Base-by-base conservation (phyloP, 2,329 filamentous ascomycete species). In the Aspergillus bombycis region DNA sequence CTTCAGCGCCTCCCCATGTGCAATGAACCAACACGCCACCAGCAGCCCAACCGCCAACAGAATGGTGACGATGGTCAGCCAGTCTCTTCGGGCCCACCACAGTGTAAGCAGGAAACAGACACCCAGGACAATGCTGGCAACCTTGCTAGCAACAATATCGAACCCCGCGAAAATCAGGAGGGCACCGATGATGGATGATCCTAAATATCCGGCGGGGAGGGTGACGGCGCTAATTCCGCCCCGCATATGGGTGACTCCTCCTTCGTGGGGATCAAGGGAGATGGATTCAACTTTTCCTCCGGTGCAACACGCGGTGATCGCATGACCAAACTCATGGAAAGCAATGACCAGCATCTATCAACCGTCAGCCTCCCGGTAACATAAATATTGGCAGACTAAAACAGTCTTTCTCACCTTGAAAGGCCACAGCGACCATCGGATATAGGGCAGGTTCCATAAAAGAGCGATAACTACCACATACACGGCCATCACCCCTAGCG, bases 81-180 rank as follows among this genome's bases (percentile, higher is more conserved):
- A 93, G 75, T 94, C 90, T 70, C 84, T 87, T 67, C 91, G 85
- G 2, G 89, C 91, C 91, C 91, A 94, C 91, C 91, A 94, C 4
- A 94, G 78, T 0, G 89, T 93, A n/a, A 94, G 78, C 66, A 94
- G 75, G 72, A 94, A 94, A 74, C 90, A 92, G 4, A 89, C 88
- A 1, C 85, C 91, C 4, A 94, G 80, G 0, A 88, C 87, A 59
- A 94, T 85, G 71, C 89, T 92, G 21, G 90, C 90, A n/a, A 94
- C 77, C 76, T 94, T 94, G 80, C 87, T 90, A 3, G 91, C 91
- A 59, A 92, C 90, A 66, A 93, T 93, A 77, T 94, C 85, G 78
- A 94, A 94, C 26, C 91, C 91, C 74, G 89, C 91, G 71, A 94
- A 93, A 56, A 89, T 93, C 65, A 94, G 83, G 60, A 94, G 80